These are phyloP conservation scores for Blastocystis sp. DNA, from an alignment of 352 stramenopile species.

Conservation along the genomic window DNA sequence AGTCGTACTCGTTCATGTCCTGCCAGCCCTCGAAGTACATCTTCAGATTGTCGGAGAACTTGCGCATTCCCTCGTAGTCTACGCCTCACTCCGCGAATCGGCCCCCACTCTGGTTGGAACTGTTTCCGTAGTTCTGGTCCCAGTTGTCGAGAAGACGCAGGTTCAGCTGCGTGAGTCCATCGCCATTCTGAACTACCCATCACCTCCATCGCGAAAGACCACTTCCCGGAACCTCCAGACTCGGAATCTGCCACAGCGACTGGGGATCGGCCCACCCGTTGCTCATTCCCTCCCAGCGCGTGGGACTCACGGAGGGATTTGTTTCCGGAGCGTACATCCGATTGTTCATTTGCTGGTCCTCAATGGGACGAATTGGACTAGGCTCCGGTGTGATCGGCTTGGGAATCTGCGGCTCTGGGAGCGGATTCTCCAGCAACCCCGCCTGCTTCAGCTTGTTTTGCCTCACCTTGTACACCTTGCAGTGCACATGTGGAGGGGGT, in stretches of 20 bases:
- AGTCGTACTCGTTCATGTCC: constrained; percentile 55
- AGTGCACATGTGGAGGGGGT: constrained; percentile 65
- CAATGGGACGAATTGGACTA: neutral
- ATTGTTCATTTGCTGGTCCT: neutral
- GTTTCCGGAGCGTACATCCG: neutral
- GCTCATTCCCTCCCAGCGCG: constrained; percentile 36
- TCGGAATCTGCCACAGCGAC: constrained; percentile 31
- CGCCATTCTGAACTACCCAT: constrained; percentile 54
- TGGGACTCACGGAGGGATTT: neutral
- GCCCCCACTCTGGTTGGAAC: constrained; percentile 5
- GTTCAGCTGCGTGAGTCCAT: constrained; percentile 50
- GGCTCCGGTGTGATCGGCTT: neutral
- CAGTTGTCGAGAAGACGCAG: constrained; percentile 57
- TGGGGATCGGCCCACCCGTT: constrained; percentile 38
- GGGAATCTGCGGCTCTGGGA: neutral
- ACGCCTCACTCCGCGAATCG: neutral
- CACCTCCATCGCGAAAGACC: neutral
- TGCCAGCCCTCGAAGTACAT: constrained; percentile 63
- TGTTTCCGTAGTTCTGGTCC: constrained; percentile 30
- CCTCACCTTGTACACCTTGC: constrained; percentile 67
- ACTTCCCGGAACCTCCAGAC: constrained; percentile 49
- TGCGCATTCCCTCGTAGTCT: constrained; percentile 56
- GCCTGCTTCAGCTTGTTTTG: constrained; percentile 57
- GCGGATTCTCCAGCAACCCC: neutral
- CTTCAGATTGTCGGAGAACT: constrained; percentile 57